These are phyloP conservation scores for Phaeosphaeriaceae sp. DNA, from an alignment of 2,329 filamentous ascomycete species.

Conservation along the genomic window DNA sequence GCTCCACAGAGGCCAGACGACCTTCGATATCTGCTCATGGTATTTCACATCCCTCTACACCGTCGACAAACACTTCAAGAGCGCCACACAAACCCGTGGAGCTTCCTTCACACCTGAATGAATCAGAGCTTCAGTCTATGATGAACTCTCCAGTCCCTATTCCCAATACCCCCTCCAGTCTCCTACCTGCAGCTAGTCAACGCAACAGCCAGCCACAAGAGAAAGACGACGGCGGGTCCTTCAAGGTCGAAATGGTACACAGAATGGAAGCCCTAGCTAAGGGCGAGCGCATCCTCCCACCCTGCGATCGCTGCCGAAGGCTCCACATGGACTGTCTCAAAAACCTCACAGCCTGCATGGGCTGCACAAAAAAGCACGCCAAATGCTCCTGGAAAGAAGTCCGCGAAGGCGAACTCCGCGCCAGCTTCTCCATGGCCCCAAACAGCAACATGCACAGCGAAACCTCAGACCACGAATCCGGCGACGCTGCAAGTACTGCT, in stretches of 20 bases:
- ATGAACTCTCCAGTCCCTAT: slow-evolving; percentile 60
- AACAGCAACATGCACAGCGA: slow-evolving; percentile 41
- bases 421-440: slow-evolving; percentile 30
- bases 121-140: slow-evolving; percentile 49
- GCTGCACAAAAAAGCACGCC: slow-evolving; percentile 88
- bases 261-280: slow-evolving; percentile 77
- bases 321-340: slow-evolving; percentile 83
- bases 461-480: slow-evolving; percentile 36
- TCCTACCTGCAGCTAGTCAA: slow-evolving; percentile 56
- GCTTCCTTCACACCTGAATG: slow-evolving; percentile 32
- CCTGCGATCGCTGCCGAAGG: slow-evolving; percentile 82
- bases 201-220: slow-evolving; percentile 50
- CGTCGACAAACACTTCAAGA: slow-evolving; percentile 34
- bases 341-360: slow-evolving; percentile 83
- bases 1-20: slow-evolving; percentile 29
- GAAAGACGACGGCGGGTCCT: slow-evolving; percentile 64
- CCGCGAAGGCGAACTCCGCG: slow-evolving; percentile 70
- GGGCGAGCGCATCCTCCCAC: slow-evolving; percentile 77
- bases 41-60: slow-evolving; percentile 36
- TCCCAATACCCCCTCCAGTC: slow-evolving; percentile 60
- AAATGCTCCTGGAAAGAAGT: slow-evolving; percentile 86
- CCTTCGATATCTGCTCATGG: slow-evolving; percentile 36
- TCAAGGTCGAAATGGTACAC: slow-evolving; percentile 70
- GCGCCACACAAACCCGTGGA: slow-evolving; percentile 32
- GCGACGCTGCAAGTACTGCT: slow-evolving; percentile 38